These are phyloP conservation scores for Rutstroemia sp. DNA, from an alignment of 2,329 filamentous ascomycete species.

Conservation along the genomic window DNA sequence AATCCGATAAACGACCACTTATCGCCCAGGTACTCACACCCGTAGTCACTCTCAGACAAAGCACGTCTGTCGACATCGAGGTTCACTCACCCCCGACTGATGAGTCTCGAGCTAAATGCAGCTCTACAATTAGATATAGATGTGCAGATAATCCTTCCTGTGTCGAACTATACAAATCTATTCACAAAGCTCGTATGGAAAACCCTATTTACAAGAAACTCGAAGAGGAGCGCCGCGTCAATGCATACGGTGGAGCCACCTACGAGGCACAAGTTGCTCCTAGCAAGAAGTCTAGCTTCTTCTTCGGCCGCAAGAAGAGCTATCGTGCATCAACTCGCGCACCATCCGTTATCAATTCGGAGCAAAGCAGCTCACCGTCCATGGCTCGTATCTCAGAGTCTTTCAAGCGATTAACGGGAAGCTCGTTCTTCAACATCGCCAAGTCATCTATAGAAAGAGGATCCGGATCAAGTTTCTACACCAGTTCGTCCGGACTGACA, in stretches of 20 bases:
- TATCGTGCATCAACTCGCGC: constrained; percentile 56
- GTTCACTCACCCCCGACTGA: constrained; percentile 78
- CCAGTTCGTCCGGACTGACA: constrained; percentile 34
- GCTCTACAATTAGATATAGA: constrained; percentile 69
- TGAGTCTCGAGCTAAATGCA: constrained; percentile 60
- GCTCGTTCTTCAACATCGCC: constrained; percentile 73
- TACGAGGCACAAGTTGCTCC: constrained; percentile 35
- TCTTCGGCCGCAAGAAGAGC: constrained; percentile 28
- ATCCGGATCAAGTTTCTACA: constrained; percentile 37
- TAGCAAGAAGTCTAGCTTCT: constrained; percentile 37
- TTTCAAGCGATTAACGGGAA: constrained; percentile 63
- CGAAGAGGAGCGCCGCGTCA: constrained; percentile 61
- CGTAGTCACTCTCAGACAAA: constrained; percentile 80
- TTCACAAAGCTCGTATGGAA: constrained; percentile 84
- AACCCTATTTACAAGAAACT: constrained; percentile 78
- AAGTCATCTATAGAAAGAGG: constrained; percentile 61
- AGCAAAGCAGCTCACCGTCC: constrained; percentile 67
- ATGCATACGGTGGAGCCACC: constrained; percentile 53
- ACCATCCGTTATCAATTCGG: constrained; percentile 49
- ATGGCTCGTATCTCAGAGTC: constrained; percentile 62
- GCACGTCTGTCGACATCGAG: constrained; percentile 88
- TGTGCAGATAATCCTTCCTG: constrained; percentile 71
- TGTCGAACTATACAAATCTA: constrained; percentile 72
- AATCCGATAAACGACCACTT: constrained; percentile 37
- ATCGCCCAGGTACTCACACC: constrained; percentile 82